Base-by-base conservation (phyloP, 2,329 filamentous ascomycete species). In the Aspergillus viridinutans region DNA sequence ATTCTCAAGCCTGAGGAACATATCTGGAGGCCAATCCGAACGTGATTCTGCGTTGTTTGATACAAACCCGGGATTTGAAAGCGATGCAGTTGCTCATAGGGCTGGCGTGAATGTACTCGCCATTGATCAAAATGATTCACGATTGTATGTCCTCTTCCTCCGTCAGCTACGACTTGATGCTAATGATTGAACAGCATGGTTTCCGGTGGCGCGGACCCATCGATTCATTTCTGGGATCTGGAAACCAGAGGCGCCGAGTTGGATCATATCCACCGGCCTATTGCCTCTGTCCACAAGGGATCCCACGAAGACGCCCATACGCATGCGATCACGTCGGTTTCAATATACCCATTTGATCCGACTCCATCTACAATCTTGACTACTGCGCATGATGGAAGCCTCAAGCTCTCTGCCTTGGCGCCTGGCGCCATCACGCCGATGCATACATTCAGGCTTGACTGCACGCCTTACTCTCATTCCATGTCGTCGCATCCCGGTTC, bases 151-250 rank as follows among this genome's bases (percentile, higher is more conserved):
- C 17, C 9, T 17, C 26, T 20, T 53, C 4, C n/a, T 53, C 4
- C 28, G 23, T 29, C 9, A 25, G 3, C 5, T 50, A 23, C 3
- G 20, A 3, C 49, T 25, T 14, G 25, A 21, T 32, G 32, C 58
- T 70, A 58, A 69, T 52, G 5, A 47, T 10, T 20, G 20, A 51
- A 23, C 65, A 89, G 90, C 63, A 81, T 97, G 60, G 75, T 96
- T 1, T 96, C 92, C 0, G 93, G 90, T 3, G 92, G 92, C 29
- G 88, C 90, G 4, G 91, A 96, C 69, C 90, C 89, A 9, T 89
- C 89, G 0, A 85, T 97, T 67, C 89, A 87, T 63, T 76, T 97
- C 49, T 97, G 92, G 92, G 88, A 97, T 74, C 82, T 97, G 6
- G 89, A 96, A 67, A 77, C 82, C 51, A 78, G 79, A 63, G 71